Evolutionary conservation across 164 flowering plant genomes (phyloP).

Genomic region (Aristolochia fimbriata): DNA sequence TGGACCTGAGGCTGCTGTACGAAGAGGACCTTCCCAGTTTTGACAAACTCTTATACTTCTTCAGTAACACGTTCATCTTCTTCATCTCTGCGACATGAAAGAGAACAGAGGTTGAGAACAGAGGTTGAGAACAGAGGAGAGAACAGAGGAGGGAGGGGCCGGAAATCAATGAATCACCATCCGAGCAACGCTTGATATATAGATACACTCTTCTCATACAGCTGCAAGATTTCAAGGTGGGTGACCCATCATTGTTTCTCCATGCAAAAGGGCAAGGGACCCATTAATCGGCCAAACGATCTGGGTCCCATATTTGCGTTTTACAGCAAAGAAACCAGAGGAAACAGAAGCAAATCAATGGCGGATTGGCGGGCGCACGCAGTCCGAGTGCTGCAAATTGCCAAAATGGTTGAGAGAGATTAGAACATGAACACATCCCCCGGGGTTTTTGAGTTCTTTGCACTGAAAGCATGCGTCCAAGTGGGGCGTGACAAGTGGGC

Average conservation of each 20-base stretch:
- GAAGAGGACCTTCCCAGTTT: slow-evolving; percentile 58
- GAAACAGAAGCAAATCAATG: not conserved
- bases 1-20: slow-evolving; percentile 54
- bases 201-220: slow-evolving; percentile 9
- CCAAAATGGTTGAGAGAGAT: too few relatives aligned
- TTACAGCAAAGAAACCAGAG: not conserved
- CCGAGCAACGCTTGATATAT: slow-evolving; percentile 11
- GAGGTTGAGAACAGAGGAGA: too few relatives aligned
- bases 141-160: slow-evolving; percentile 13
- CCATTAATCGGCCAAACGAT: slow-evolving; percentile 1
- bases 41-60: slow-evolving; percentile 72
- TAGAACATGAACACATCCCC: too few relatives aligned
- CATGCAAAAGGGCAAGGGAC: slow-evolving; percentile 7
- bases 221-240: slow-evolving; percentile 3
- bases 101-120: too few relatives aligned
- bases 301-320: too few relatives aligned
- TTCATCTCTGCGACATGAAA: slow-evolving; percentile 25
- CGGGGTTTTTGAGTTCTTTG: too few relatives aligned
- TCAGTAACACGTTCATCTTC: slow-evolving; percentile 45
- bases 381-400: too few relatives aligned
- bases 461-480: too few relatives aligned
- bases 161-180: not conserved
- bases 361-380: not conserved
- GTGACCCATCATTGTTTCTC: slow-evolving; percentile 13
- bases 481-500: too few relatives aligned